Evolutionary conservation across 2,329 filamentous ascomycete genomes (phyloP).

Genomic region (Arachnopeziza araneosa): DNA sequence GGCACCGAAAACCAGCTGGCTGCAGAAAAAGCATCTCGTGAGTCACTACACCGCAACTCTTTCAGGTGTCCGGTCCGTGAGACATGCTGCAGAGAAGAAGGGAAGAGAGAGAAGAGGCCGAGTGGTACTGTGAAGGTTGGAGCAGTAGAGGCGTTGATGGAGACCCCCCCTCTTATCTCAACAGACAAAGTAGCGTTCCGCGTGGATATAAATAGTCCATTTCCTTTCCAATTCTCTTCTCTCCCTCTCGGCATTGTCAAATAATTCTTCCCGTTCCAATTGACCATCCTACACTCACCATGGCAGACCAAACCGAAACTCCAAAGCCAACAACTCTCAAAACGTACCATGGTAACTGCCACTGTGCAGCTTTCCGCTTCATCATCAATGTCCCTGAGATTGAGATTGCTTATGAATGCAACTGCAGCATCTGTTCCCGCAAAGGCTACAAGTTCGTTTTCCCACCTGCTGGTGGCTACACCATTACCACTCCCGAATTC

Average conservation of each 20-base stretch:
- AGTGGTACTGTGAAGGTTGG: too few relatives aligned
- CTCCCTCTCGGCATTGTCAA: not conserved
- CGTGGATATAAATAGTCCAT: not conserved
- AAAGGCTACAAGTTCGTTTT: conserved; percentile 41
- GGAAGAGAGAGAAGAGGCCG: too few relatives aligned
- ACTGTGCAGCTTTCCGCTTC: conserved; percentile 50
- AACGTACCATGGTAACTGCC: conserved; percentile 49
- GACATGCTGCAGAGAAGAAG: too few relatives aligned
- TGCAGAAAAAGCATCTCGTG: not conserved
- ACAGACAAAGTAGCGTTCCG: not conserved
- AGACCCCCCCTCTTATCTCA: not conserved
- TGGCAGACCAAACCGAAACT: conserved; percentile 1
- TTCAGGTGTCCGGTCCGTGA: not conserved
- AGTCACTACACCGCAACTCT: not conserved
- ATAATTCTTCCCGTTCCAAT: not conserved
- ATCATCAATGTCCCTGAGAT: conserved; percentile 51
- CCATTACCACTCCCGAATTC: conserved; percentile 42
- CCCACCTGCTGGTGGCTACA: conserved; percentile 31
- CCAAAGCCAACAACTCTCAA: conserved; percentile 8
- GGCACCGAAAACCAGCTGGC: not conserved
- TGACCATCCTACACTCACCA: not conserved
- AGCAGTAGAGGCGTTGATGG: too few relatives aligned
- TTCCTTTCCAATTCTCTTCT: not conserved
- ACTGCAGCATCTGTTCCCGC: conserved; percentile 60
- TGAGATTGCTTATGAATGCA: conserved; percentile 50